Conservation (phyloP, 176 grass and related monocot genomes). For the Eleusine coracana region DNA sequence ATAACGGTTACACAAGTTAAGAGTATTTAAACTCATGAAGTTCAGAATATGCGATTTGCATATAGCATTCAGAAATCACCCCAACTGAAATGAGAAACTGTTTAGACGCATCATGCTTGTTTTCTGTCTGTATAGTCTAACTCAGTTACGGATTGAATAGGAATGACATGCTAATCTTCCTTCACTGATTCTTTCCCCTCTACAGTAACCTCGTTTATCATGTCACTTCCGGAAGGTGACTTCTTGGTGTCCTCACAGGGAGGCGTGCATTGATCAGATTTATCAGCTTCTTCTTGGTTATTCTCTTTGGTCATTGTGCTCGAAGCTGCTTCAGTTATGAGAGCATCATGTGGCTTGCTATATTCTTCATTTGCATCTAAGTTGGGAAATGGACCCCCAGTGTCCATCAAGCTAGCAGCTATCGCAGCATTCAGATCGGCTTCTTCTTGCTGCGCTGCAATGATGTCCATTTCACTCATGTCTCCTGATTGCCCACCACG, state of each 20-base stretch:
- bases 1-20: constrained; percentile 28
- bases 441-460: constrained; percentile 73
- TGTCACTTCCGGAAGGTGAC: constrained; percentile 39
- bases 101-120: constrained; percentile 33
- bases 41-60: constrained; percentile 47
- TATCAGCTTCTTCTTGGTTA: constrained; percentile 27
- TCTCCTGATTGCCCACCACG: constrained; percentile 27
- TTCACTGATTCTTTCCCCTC: constrained; percentile 30
- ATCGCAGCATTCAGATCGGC: constrained; percentile 90
- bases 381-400: constrained; percentile 26
- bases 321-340: constrained; percentile 2
- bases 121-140: constrained; percentile 44
- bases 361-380: constrained; percentile 12
- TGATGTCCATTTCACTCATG: constrained; percentile 66
- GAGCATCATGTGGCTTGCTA: constrained; percentile 17
- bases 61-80: constrained; percentile 20
- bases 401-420: constrained; percentile 85
- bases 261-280: constrained; percentile 31
- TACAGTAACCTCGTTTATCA: constrained; percentile 19
- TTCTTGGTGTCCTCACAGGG: constrained; percentile 9
- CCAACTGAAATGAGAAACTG: constrained; percentile 31
- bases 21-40: constrained; percentile 21
- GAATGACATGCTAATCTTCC: constrained; percentile 40
- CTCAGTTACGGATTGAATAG: constrained; percentile 23
- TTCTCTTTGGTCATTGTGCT: constrained; percentile 28